Conservation (phyloP, 2,329 filamentous ascomycete species). For the Talaromyces sp. region DNA sequence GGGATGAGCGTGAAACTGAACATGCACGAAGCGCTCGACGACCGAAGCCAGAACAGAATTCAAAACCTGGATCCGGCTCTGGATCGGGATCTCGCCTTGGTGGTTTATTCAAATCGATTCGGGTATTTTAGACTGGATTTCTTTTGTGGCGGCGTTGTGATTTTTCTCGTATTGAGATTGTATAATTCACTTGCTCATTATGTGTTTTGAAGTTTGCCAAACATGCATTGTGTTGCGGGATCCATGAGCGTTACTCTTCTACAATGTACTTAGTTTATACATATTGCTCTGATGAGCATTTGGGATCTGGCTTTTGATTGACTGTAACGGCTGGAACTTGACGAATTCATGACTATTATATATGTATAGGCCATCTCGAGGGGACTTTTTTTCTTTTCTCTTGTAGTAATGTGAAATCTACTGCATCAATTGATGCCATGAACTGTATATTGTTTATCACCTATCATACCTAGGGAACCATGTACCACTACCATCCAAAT, state of each 20-base stretch:
- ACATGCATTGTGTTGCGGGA: slow-evolving; percentile 1
- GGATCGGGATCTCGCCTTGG: slow-evolving; percentile 13
- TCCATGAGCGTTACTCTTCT: slow-evolving; percentile 5
- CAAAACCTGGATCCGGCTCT: slow-evolving; percentile 12
- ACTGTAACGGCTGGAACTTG: neutral
- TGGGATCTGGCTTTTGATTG: neutral
- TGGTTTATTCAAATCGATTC: slow-evolving; percentile 19
- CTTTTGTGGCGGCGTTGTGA: neutral
- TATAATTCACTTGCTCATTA: neutral
- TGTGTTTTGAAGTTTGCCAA: neutral
- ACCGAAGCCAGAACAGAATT: slow-evolving; percentile 7
- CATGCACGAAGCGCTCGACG: slow-evolving; percentile 9
- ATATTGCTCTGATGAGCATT: neutral
- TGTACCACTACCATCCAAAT: neutral
- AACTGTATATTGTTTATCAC: no score
- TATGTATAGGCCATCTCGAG: neutral
- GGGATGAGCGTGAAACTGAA: slow-evolving; percentile 15
- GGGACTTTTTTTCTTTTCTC: neutral
- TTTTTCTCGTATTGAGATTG: neutral
- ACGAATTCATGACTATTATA: slow-evolving; percentile 6
- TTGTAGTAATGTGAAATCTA: neutral
- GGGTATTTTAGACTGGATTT: slow-evolving; percentile 15
- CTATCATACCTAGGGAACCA: no score
- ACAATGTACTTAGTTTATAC: slow-evolving; percentile 12
- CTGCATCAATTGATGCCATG: neutral